Evolutionary conservation across 495 filamentous ascomycete species (phyloP), one percentile per base, ranked within the genome.

Genomic region (Penicillium fimorum): DNA sequence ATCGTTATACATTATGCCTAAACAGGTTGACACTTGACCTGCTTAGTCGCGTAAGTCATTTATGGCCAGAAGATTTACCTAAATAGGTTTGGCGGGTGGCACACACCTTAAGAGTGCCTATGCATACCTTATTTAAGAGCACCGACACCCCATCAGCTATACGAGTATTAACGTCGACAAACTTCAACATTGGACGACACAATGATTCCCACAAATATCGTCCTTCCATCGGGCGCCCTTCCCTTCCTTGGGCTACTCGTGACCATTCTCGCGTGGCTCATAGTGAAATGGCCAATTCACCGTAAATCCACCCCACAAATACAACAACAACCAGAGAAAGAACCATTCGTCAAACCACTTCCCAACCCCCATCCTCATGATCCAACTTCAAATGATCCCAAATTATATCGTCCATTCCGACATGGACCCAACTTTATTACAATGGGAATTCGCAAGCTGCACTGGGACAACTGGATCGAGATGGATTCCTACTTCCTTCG

Each of bases 381-480:
- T 29, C 54, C 47, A 11, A 18, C 5, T 12, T 47, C 32, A 37
- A 86, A 85, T 10, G 83, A 84, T 51, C 86, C 88, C 6, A 77
- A 87, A 8, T 84, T 88, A 9, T 91, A 90, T 67, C 80, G 88
- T 22, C 86, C 88, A 9, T 91, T 90, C 69, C 82, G 83, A 53
- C 79, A 89, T 68, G 88, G 88, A 0, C 85, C 85, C 9, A 74
- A 75, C 33, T 79, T 87, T 62, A 79, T 89, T 55, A 91, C 85
- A 8, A 91, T 91, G 88, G 88, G 88, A 6, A 78, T 91, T 13
- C 83, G 87, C 49, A 80, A 76, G n/a, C 78, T 90, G 70, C 71
- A 81, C 40, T 85, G 82, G 70, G 79, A 83, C 60, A 83, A 87
- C 12, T 91, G 88, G 88, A 90, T 91, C 58, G 79, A 91, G 71